These are phyloP conservation scores for Candida glaebosa DNA, from an alignment of 805 yeast species.

Conservation along the genomic window DNA sequence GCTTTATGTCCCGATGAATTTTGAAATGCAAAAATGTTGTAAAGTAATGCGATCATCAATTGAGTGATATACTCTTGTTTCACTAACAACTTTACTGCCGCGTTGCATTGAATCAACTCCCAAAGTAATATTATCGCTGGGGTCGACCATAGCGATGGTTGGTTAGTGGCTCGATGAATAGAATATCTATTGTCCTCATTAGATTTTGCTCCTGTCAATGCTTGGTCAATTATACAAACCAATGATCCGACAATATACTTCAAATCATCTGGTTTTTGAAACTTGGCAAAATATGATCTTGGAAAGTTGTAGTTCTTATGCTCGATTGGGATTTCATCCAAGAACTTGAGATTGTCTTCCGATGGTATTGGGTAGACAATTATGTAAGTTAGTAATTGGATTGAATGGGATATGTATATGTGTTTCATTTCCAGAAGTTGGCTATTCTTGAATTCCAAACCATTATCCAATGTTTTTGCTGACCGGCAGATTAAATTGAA, in stretches of 20 bases:
- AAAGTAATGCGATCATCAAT: conserved; percentile 51
- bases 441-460: conserved; percentile 30
- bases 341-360: conserved; percentile 32
- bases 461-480: conserved; percentile 38
- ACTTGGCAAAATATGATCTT: conserved; percentile 48
- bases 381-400: conserved; percentile 61
- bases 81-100: conserved; percentile 41
- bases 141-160: conserved; percentile 44
- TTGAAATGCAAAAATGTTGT: conserved; percentile 52
- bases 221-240: conserved; percentile 44
- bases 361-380: conserved; percentile 61
- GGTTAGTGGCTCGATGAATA: conserved; percentile 7
- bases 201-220: conserved; percentile 28
- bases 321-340: conserved; percentile 25
- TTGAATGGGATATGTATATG: conserved; percentile 48
- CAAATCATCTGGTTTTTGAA: conserved; percentile 55
- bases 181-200: conserved; percentile 12
- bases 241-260: conserved; percentile 46
- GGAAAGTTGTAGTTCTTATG: conserved; percentile 45
- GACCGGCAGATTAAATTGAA: conserved; percentile 60
- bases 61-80: conserved; percentile 48
- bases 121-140: conserved; percentile 66
- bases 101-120: conserved; percentile 76
- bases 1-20: conserved; percentile 34
- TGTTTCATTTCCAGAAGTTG: conserved; percentile 41